These are phyloP conservation scores for Anacardium occidentale DNA, from an alignment of 345 rosid genomes.

Conservation along the genomic window DNA sequence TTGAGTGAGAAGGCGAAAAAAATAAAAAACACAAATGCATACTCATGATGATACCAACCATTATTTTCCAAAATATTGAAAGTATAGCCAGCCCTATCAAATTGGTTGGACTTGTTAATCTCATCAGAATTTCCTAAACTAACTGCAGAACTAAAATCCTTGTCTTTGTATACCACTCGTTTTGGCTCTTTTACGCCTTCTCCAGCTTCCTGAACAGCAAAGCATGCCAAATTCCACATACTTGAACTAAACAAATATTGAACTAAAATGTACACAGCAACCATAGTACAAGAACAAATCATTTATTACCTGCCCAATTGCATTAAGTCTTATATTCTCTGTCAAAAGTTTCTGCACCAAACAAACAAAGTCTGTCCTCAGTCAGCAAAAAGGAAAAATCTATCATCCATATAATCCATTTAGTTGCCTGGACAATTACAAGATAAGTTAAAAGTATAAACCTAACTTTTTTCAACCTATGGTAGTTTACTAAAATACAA, in stretches of 20 bases:
- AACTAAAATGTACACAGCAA: constrained; percentile 6
- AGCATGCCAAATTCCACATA: constrained; percentile 11
- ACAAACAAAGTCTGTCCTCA: constrained; percentile 19
- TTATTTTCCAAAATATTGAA: constrained; percentile 28
- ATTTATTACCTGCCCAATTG: constrained; percentile 57
- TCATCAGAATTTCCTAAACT: constrained; percentile 28
- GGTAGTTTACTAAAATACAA: background rate
- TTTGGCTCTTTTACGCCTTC: constrained; percentile 69
- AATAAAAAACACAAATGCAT: background rate
- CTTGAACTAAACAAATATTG: constrained; percentile 4
- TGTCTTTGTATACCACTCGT: constrained; percentile 53
- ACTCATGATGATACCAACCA: constrained; percentile 36
- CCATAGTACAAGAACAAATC: background rate
- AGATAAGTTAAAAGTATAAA: background rate
- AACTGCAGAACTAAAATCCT: constrained; percentile 43
- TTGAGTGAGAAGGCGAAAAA: background rate
- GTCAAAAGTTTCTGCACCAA: constrained; percentile 59
- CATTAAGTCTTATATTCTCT: constrained; percentile 47
- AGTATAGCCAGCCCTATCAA: constrained; percentile 27
- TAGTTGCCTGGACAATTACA: constrained; percentile 1
- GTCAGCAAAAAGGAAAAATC: constrained; percentile 12
- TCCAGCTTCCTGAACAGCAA: constrained; percentile 56
- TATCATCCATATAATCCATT: constrained; percentile 13
- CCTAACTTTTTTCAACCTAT: background rate
- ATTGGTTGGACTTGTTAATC: constrained; percentile 26